Conservation (phyloP, 2,329 filamentous ascomycete genomes). For the Penicillium sp. region DNA sequence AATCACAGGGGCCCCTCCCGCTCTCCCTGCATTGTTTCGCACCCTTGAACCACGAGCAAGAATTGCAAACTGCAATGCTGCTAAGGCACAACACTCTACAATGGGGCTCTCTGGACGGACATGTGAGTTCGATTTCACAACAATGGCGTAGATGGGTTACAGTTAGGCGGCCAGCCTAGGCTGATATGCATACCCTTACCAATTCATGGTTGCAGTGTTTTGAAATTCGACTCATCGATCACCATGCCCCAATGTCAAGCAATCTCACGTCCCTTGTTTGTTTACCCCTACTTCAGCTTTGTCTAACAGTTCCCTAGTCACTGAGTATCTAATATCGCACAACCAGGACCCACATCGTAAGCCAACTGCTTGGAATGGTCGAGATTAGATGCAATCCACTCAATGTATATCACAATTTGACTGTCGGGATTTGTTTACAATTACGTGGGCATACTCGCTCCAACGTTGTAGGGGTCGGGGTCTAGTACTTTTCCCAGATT, state of each 20-base stretch:
- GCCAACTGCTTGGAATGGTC: not conserved
- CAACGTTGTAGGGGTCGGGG: not conserved
- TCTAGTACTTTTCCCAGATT: not conserved
- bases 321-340: not conserved
- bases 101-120: slow-evolving; percentile 5
- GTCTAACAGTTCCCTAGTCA: not conserved
- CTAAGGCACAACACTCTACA: not conserved
- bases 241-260: not conserved
- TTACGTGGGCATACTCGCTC: not conserved
- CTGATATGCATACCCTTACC: not conserved
- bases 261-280: slow-evolving; percentile 6
- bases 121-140: slow-evolving; percentile 3
- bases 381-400: not conserved
- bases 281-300: not conserved
- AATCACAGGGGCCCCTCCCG: slow-evolving; percentile 3
- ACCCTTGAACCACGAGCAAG: slow-evolving; percentile 11
- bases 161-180: not conserved
- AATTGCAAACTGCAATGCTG: slow-evolving; percentile 12
- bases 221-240: not conserved
- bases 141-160: slow-evolving; percentile 3
- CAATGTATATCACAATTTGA: slow-evolving; percentile 1
- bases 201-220: not conserved
- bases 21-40: slow-evolving; percentile 22
- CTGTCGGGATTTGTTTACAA: too few species aligned
- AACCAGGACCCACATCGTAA: not conserved